Percentiles rank a stretch among this genome's conserved stretches.
These are phyloP conservation scores for Monotropa hypopitys DNA, from an alignment of 179 eudicot species.

Conservation along the genomic window DNA sequence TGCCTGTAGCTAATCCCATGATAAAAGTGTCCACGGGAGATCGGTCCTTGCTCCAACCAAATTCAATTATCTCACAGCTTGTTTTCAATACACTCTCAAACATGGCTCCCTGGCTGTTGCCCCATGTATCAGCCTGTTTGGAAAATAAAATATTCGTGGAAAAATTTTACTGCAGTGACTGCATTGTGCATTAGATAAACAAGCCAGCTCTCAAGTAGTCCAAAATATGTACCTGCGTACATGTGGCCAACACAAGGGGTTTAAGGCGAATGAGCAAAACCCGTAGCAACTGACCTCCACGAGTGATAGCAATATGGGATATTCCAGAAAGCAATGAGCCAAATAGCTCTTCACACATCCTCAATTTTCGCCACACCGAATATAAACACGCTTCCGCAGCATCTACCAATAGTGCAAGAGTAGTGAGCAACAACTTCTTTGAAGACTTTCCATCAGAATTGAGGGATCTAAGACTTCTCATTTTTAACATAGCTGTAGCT, in stretches of 20 bases:
- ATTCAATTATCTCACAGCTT: constrained; percentile 72
- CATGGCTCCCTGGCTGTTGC: constrained; percentile 78
- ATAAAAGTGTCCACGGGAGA: constrained; percentile 84
- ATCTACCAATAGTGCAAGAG: constrained; percentile 66
- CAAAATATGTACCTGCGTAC: constrained; percentile 55
- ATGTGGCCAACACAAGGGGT: constrained; percentile 69
- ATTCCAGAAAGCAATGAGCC: constrained; percentile 72
- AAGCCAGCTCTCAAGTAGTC: constrained; percentile 1
- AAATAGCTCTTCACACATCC: constrained; percentile 83
- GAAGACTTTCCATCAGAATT: constrained; percentile 64
- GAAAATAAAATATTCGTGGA: constrained; percentile 8
- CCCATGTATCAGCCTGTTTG: constrained; percentile 82
- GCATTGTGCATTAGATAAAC: neutral
- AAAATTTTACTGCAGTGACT: neutral
- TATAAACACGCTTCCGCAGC: constrained; percentile 77
- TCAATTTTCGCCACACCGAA: constrained; percentile 80
- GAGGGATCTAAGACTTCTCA: constrained; percentile 48
- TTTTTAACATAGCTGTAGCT: constrained; percentile 55
- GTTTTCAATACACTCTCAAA: constrained; percentile 66
- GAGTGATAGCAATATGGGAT: constrained; percentile 59
- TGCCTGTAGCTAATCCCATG: constrained; percentile 66
- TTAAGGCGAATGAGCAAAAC: constrained; percentile 84
- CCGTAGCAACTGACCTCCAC: constrained; percentile 77
- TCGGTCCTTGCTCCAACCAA: constrained; percentile 86
- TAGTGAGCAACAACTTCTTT: constrained; percentile 57